These are phyloP conservation scores for Hymenoscyphus occultus DNA, from an alignment of 2,329 filamentous ascomycete species.

Conservation along the genomic window DNA sequence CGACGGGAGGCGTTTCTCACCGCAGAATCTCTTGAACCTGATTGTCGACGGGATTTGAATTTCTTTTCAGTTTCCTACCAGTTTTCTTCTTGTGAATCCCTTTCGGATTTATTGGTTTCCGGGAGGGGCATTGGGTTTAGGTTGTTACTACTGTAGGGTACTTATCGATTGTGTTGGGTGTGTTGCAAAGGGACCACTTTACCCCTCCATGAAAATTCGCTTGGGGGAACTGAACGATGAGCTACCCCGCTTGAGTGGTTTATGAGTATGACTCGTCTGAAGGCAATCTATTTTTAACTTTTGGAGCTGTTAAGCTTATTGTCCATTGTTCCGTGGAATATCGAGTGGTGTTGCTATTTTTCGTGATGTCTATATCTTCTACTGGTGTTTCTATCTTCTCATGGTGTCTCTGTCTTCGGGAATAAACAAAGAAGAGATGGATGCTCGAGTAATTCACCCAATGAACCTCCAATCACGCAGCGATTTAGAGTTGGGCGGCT, in stretches of 20 bases:
- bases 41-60: neutral
- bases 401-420: too few species aligned
- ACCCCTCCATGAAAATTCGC: neutral
- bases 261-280: neutral
- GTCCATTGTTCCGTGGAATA: neutral
- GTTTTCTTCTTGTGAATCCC: neutral
- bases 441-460: neutral
- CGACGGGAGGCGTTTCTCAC: neutral
- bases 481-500: neutral
- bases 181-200: neutral
- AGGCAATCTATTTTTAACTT: constrained; percentile 2
- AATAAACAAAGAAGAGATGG: neutral
- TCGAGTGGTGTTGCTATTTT: neutral
- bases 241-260: neutral
- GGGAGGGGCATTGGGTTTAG: too few species aligned
- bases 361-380: too few species aligned
- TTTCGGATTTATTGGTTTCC: neutral
- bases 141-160: neutral
- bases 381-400: too few species aligned
- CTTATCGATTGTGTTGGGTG: neutral
- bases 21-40: neutral
- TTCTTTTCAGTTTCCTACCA: neutral
- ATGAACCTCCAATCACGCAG: neutral
- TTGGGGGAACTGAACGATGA: neutral
- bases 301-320: neutral